A percentile compares a stretch with the other conserved stretches of the same genome.
Evolutionary conservation across 164 flowering plant genomes (phyloP).

Genomic region (Santalum album): DNA sequence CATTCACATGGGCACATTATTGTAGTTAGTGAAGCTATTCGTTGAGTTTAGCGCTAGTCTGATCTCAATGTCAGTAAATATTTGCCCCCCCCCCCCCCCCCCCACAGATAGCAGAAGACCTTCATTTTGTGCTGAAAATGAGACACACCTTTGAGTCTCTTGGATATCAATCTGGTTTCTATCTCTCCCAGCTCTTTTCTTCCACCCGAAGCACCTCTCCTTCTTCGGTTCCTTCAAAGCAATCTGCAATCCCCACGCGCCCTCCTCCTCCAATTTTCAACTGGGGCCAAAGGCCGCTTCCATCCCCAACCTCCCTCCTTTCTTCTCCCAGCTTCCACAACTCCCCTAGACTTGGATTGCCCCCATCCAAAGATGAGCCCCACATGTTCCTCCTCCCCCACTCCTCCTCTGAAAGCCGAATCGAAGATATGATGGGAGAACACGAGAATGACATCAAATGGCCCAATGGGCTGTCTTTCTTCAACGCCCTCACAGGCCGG

Average conservation of each 20-base stretch:
- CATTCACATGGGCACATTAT: too few relatives aligned
- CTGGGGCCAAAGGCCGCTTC: slow-evolving; percentile 73
- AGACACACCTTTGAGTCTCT: slow-evolving; percentile 96
- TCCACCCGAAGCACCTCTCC: slow-evolving; percentile 53
- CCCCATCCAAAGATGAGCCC: slow-evolving; percentile 62
- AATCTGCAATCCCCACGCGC: slow-evolving; percentile 37
- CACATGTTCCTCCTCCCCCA: slow-evolving; percentile 77
- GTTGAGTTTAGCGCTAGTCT: background rate
- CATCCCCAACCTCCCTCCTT: slow-evolving; percentile 34
- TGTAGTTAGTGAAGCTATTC: too few relatives aligned
- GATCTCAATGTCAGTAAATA: slow-evolving; percentile 3
- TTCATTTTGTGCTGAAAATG: slow-evolving; percentile 97
- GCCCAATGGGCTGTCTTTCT: slow-evolving; percentile 90
- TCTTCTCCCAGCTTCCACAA: slow-evolving; percentile 44
- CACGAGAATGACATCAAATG: slow-evolving; percentile 84
- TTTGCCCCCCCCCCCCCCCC: too few relatives aligned
- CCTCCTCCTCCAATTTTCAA: slow-evolving; percentile 72
- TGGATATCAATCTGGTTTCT: slow-evolving; percentile 92
- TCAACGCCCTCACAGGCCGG: slow-evolving; percentile 61
- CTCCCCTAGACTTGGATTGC: slow-evolving; percentile 41
- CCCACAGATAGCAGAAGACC: slow-evolving; percentile 87
- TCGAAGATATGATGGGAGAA: slow-evolving; percentile 71
- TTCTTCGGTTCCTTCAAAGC: slow-evolving; percentile 43
- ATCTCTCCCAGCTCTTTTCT: slow-evolving; percentile 86
- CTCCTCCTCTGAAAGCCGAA: slow-evolving; percentile 42